Conservation (phyloP, 2,329 filamentous ascomycete species). For the Nemania sp. region DNA sequence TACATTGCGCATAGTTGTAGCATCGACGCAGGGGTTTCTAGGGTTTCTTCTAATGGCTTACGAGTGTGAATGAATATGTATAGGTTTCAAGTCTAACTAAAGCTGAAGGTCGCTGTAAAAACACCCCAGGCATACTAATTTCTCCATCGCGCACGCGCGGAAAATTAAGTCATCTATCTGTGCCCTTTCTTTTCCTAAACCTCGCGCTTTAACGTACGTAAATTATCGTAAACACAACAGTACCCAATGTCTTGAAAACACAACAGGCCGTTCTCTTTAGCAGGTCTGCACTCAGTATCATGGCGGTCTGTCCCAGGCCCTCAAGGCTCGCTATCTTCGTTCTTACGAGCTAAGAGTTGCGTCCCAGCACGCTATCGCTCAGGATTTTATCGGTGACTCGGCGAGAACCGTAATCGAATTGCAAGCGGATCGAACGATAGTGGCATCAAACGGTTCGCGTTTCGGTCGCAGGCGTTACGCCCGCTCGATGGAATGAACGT, state of each 20-base stretch:
- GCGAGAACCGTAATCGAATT: not conserved
- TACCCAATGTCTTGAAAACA: not conserved
- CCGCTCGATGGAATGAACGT: not conserved
- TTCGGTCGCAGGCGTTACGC: not conserved
- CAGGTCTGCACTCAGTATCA: not conserved
- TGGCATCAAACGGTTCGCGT: not conserved
- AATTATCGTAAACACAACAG: constrained; percentile 2
- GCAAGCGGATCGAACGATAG: not conserved
- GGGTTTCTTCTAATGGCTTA: not conserved
- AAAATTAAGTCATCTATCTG: not conserved
- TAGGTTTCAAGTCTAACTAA: not conserved
- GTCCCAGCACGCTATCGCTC: not conserved
- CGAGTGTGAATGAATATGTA: constrained; percentile 13
- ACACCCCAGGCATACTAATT: not conserved
- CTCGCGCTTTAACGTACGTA: not conserved
- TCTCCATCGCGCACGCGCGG: not conserved
- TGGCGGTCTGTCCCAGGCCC: not conserved
- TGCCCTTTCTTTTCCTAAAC: not conserved
- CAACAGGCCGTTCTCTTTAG: not conserved
- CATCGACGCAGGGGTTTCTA: not conserved
- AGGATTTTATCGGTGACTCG: not conserved
- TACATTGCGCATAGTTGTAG: not conserved
- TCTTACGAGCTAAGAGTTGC: no score
- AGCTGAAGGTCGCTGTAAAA: no score
- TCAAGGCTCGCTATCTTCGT: no score